Conservation (phyloP, 2,329 filamentous ascomycete genomes). For the Cadophora malorum region DNA sequence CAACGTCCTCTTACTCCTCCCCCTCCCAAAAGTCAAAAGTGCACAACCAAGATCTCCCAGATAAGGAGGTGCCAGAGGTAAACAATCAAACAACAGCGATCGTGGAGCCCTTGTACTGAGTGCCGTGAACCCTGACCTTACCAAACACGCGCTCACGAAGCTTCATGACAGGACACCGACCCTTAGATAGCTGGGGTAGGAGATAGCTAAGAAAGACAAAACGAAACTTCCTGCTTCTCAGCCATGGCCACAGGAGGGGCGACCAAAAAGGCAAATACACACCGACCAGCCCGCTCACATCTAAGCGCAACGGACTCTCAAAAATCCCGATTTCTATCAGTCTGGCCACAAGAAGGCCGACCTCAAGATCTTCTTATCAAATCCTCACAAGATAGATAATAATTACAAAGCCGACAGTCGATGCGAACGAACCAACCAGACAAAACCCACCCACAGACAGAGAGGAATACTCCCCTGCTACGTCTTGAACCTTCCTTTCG, state of each 20-base stretch:
- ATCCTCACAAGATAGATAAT: not conserved
- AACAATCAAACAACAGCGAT: not conserved
- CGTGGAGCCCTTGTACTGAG: not conserved
- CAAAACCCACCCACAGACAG: conserved; percentile 1
- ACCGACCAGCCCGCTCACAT: not conserved
- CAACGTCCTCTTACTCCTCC: not conserved
- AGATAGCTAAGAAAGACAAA: not conserved
- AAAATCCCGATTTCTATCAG: not conserved
- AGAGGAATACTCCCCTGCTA: not conserved
- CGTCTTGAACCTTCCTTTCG: conserved; percentile 14
- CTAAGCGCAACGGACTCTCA: not conserved
- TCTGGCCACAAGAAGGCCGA: not conserved
- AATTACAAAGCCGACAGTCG: not conserved
- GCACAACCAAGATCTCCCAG: not conserved
- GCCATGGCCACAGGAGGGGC: not conserved
- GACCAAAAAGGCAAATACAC: conserved; percentile 11
- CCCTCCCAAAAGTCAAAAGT: not conserved
- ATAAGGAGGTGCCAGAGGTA: conserved; percentile 3
- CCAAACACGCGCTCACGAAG: not conserved
- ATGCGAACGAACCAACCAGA: conserved; percentile 3
- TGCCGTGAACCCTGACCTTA: conserved; percentile 9
- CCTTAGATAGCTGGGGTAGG: not conserved
- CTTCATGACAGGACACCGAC: not conserved
- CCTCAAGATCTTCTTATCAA: not conserved
- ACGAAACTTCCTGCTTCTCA: not conserved